Percentiles rank a stretch among this genome's conserved stretches.
These are phyloP conservation scores for Pseudoscleropodium purum DNA, from an alignment of 225 moss, liverwort and hornwort genomes.

Conservation along the genomic window DNA sequence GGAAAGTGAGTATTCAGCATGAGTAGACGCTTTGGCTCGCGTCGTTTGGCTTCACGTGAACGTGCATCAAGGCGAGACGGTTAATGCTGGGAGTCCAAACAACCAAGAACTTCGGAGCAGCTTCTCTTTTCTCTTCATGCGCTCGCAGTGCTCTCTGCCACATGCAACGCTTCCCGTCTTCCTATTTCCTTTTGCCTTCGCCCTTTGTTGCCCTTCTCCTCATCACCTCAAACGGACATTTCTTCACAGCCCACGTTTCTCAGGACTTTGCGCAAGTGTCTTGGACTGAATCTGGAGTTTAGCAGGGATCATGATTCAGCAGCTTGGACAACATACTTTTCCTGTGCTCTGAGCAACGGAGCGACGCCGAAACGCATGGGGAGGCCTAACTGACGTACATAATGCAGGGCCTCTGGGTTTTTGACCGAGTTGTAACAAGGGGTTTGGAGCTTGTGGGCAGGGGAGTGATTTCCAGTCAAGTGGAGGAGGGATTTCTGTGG, in stretches of 20 bases:
- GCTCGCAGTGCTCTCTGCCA: background rate
- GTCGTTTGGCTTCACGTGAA: slow-evolving; percentile 43
- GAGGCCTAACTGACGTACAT: background rate
- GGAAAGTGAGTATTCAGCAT: background rate
- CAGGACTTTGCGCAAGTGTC: background rate
- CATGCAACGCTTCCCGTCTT: slow-evolving; percentile 34
- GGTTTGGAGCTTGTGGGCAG: slow-evolving; percentile 1
- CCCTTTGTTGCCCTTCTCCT: background rate
- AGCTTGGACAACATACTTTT: background rate
- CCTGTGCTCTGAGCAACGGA: slow-evolving; percentile 10
- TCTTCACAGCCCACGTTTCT: background rate
- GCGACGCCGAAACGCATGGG: slow-evolving; percentile 18
- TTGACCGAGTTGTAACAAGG: background rate
- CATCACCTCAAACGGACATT: background rate
- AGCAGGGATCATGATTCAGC: background rate
- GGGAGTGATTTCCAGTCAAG: background rate
- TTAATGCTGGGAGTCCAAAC: slow-evolving; percentile 21
- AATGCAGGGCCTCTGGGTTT: slow-evolving; percentile 10
- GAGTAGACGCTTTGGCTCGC: slow-evolving; percentile 14
- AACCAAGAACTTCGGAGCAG: slow-evolving; percentile 9
- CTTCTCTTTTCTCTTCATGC: slow-evolving; percentile 23
- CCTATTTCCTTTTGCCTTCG: slow-evolving; percentile 1
- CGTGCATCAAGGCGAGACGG: slow-evolving; percentile 6
- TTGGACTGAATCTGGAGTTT: background rate
- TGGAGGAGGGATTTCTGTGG: background rate